Conservation (phyloP, 768 basidiomycete species). For the Boletus fagicola region DNA sequence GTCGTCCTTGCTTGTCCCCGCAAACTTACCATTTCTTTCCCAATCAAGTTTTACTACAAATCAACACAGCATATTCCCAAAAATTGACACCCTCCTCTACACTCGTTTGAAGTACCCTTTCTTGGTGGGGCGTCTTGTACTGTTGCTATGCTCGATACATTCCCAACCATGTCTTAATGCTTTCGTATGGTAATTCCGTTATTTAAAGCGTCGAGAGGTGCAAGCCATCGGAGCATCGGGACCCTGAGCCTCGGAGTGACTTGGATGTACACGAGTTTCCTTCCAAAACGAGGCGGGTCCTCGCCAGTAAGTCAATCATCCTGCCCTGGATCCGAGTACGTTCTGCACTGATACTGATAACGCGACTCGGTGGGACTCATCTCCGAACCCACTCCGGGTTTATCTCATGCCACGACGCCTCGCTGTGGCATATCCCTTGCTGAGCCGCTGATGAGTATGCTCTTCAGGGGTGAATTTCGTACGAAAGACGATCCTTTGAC, state of each 20-base stretch:
- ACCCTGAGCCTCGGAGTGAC: slow-evolving; percentile 10
- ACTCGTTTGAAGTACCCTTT: slow-evolving; percentile 29
- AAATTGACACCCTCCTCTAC: slow-evolving; percentile 29
- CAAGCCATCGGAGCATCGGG: slow-evolving; percentile 4
- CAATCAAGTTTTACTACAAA: slow-evolving; percentile 15
- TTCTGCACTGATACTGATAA: slow-evolving; percentile 6
- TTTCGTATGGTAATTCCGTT: slow-evolving; percentile 36
- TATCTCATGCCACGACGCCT: slow-evolving; percentile 7
- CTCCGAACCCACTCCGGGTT: slow-evolving; percentile 11
- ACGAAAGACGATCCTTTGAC: slow-evolving; percentile 3
- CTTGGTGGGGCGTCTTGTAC: slow-evolving; percentile 32
- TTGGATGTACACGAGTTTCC: slow-evolving; percentile 8
- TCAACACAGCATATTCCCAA: slow-evolving; percentile 24
- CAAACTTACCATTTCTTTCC: slow-evolving; percentile 16
- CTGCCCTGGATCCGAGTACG: slow-evolving; percentile 1
- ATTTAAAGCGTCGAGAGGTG: slow-evolving; percentile 24
- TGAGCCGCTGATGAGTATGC: slow-evolving; percentile 4
- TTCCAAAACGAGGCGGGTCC: neutral
- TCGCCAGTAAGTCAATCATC: slow-evolving; percentile 14
- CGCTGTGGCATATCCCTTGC: slow-evolving; percentile 10
- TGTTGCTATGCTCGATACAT: slow-evolving; percentile 36
- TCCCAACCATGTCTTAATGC: slow-evolving; percentile 35
- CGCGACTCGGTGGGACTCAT: slow-evolving; percentile 3
- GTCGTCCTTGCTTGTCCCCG: slow-evolving; percentile 22
- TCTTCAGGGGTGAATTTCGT: slow-evolving; percentile 8